These are phyloP conservation scores for Sarcocystis neurona DNA, from an alignment of 169 alveolate genomes.

Conservation along the genomic window DNA sequence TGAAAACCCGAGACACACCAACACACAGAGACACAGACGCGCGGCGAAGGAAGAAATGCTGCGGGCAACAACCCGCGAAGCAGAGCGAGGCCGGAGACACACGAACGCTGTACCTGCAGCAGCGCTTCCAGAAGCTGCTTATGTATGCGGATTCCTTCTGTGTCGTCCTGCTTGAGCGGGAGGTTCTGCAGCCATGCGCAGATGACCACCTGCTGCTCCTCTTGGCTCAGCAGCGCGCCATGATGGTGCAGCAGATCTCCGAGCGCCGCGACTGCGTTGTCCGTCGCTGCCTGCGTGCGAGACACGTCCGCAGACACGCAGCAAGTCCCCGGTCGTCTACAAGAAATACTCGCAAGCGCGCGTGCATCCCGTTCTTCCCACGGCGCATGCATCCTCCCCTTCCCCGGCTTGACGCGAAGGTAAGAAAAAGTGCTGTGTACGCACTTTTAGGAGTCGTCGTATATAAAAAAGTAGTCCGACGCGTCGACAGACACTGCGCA, in stretches of 20 bases:
- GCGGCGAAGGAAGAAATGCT: no score
- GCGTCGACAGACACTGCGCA: no score
- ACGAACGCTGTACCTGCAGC: neutral
- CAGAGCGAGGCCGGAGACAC: neutral
- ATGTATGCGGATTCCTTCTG: conserved; percentile 84
- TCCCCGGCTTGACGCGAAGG: no score
- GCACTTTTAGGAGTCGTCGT: neutral
- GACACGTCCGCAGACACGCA: neutral
- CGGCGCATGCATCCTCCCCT: no score
- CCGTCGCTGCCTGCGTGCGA: conserved; percentile 78
- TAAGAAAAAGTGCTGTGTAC: no score
- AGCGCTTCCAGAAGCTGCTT: conserved; percentile 75
- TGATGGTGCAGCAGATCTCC: conserved; percentile 79
- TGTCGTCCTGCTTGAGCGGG: conserved; percentile 84
- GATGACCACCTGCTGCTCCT: conserved; percentile 75
- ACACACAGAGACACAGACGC: neutral
- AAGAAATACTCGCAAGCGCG: neutral
- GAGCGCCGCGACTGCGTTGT: conserved; percentile 86
- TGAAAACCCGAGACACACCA: neutral
- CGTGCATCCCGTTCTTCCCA: no score
- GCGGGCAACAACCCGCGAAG: neutral
- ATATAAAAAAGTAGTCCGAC: no score
- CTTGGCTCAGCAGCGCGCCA: conserved; percentile 72
- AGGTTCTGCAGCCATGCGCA: conserved; percentile 62
- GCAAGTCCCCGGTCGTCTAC: neutral